Conservation (phyloP, 2,329 filamentous ascomycete genomes). For the Bertia moriformis region DNA sequence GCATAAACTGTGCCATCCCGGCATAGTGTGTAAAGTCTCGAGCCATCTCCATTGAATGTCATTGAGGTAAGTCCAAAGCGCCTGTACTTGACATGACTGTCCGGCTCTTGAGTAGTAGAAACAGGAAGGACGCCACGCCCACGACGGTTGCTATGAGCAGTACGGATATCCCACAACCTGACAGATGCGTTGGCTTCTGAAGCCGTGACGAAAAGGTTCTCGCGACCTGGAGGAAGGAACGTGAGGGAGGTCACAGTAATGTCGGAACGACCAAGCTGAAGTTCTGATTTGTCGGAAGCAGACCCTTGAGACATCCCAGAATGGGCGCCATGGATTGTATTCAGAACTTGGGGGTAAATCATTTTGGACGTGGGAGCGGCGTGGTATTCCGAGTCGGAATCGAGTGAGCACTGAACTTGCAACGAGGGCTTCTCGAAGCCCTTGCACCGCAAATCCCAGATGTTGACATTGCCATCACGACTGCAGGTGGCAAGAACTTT, state of each 20-base stretch:
- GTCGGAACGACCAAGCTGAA: slow-evolving; percentile 26
- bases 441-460: slow-evolving; percentile 49
- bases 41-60: slow-evolving; percentile 38
- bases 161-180: slow-evolving; percentile 50
- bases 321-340: slow-evolving; percentile 6
- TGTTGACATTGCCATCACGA: slow-evolving; percentile 45
- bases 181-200: slow-evolving; percentile 47
- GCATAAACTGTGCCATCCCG: slow-evolving; percentile 50
- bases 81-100: slow-evolving; percentile 39
- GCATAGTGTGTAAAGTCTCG: slow-evolving; percentile 43
- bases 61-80: slow-evolving; percentile 48
- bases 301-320: slow-evolving; percentile 11
- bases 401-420: slow-evolving; percentile 12
- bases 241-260: slow-evolving; percentile 49
- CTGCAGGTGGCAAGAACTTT: slow-evolving; percentile 49
- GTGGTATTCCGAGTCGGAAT: slow-evolving; percentile 23
- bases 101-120: slow-evolving; percentile 40
- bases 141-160: slow-evolving; percentile 33
- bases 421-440: not conserved
- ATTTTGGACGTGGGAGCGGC: slow-evolving; percentile 7
- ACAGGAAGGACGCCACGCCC: slow-evolving; percentile 34
- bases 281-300: slow-evolving; percentile 11
- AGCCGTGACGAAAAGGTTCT: slow-evolving; percentile 45
- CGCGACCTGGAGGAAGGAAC: slow-evolving; percentile 38
- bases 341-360: slow-evolving; percentile 1